These are phyloP conservation scores for Xylaria arbuscula DNA, from an alignment of 2,329 filamentous ascomycete genomes.

Conservation along the genomic window DNA sequence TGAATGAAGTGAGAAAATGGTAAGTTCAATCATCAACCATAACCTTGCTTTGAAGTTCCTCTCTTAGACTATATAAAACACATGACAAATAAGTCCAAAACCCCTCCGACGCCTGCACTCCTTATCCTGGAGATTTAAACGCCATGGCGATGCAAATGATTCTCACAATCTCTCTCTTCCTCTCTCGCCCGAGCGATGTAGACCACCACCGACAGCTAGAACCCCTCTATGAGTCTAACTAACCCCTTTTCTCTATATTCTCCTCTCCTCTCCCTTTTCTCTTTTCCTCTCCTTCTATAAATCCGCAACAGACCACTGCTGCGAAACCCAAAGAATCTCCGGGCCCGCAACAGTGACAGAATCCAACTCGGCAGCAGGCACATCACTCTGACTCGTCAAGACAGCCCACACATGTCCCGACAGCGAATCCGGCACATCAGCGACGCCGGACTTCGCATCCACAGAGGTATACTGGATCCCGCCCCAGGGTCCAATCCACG, in stretches of 20 bases:
- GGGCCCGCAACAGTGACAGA: conserved; percentile 51
- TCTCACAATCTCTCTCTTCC: background rate
- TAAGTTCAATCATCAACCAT: conserved; percentile 12
- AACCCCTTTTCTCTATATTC: background rate
- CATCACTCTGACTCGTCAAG: conserved; percentile 46
- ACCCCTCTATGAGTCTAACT: background rate
- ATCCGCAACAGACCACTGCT: conserved; percentile 40
- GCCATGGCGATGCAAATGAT: conserved; percentile 8
- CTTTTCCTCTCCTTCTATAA: conserved; percentile 3
- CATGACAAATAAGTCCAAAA: background rate
- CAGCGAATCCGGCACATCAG: conserved; percentile 48
- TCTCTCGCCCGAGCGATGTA: background rate
- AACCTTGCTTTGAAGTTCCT: conserved; percentile 2
- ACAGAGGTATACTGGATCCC: conserved; percentile 49
- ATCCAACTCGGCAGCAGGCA: conserved; percentile 37
- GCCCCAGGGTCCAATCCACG: conserved; percentile 55
- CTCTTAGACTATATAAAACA: background rate
- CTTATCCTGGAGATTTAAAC: background rate
- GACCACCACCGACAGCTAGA: background rate
- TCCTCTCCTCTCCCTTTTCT: background rate
- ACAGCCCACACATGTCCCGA: conserved; percentile 54
- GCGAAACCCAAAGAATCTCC: conserved; percentile 51
- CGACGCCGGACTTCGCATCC: conserved; percentile 37
- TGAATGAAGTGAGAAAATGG: background rate
- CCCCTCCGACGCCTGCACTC: conserved; percentile 14